A percentile compares a stretch with the other conserved stretches of the same genome.
Conservation (phyloP, 2,329 filamentous ascomycete species). For the Penicillium brevicompactum region DNA sequence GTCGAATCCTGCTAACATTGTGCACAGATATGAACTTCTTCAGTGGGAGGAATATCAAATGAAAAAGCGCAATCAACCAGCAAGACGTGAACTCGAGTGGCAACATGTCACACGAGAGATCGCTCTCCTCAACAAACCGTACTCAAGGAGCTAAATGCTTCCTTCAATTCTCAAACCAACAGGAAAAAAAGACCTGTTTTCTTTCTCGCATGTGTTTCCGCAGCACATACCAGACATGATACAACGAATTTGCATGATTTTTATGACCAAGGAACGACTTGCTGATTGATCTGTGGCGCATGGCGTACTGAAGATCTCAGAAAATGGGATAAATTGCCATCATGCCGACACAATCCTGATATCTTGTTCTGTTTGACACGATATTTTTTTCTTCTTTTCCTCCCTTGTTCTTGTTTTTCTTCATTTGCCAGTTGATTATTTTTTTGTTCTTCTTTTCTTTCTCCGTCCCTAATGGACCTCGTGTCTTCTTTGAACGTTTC, state of each 20-base stretch:
- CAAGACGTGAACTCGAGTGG: conserved; percentile 88
- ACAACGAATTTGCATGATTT: conserved; percentile 23
- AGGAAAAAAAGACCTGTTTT: neutral
- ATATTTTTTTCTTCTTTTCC: neutral
- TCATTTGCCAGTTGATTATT: neutral
- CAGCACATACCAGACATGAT: conserved; percentile 1
- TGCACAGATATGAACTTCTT: conserved; percentile 71
- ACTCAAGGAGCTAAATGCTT: conserved; percentile 60
- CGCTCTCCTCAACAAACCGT: conserved; percentile 93
- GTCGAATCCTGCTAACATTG: conserved; percentile 15
- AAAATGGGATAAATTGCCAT: conserved; percentile 9
- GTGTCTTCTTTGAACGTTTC: neutral
- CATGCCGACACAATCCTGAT: conserved; percentile 4
- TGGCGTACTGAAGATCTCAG: conserved; percentile 15
- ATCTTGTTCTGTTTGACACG: neutral
- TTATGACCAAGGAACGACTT: conserved; percentile 17
- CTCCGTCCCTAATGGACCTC: neutral
- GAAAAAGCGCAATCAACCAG: conserved; percentile 53
- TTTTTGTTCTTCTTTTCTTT: conserved; percentile 4
- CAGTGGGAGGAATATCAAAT: conserved; percentile 88
- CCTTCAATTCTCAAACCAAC: neutral
- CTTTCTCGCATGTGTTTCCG: conserved; percentile 7
- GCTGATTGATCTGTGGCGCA: conserved; percentile 20
- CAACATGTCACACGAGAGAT: conserved; percentile 84
- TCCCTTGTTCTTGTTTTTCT: neutral